Percentiles rank a stretch among this genome's conserved stretches.
Evolutionary conservation across 2,329 filamentous ascomycete species (phyloP).

Genomic region (Aspergillus brunneoviolaceus): DNA sequence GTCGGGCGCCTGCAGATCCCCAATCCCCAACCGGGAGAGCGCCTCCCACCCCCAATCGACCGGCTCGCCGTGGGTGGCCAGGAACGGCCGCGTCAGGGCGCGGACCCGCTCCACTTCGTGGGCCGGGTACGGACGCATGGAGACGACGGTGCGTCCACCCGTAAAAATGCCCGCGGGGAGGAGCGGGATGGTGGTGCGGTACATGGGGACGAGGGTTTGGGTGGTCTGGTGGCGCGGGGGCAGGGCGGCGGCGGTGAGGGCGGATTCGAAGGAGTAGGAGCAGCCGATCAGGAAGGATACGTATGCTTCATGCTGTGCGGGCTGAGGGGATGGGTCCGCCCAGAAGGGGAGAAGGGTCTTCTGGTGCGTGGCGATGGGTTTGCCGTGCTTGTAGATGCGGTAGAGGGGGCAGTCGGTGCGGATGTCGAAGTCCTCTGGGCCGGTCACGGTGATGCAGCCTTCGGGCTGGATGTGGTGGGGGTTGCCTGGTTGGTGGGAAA

Average conservation of each 20-base stretch:
- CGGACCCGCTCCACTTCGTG: constrained; percentile 55
- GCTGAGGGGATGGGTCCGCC: constrained; percentile 35
- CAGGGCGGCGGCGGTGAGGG: constrained; percentile 53
- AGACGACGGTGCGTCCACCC: constrained; percentile 57
- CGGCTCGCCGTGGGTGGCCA: constrained; percentile 62
- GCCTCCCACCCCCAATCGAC: constrained; percentile 66
- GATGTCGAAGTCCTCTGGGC: constrained; percentile 50
- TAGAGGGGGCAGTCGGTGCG: constrained; percentile 59
- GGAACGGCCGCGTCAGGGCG: constrained; percentile 55
- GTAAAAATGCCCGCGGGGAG: constrained; percentile 60
- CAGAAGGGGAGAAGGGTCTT: constrained; percentile 53
- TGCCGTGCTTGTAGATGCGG: constrained; percentile 56
- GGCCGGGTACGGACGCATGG: constrained; percentile 59
- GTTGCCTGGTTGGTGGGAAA: constrained; percentile 42
- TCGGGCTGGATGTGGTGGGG: constrained; percentile 20
- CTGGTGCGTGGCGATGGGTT: constrained; percentile 37
- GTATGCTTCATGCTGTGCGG: constrained; percentile 43
- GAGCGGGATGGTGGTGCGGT: constrained; percentile 57
- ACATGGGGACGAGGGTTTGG: constrained; percentile 58
- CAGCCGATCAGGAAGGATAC: constrained; percentile 65
- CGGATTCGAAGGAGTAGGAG: constrained; percentile 63
- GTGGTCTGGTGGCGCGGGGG: constrained; percentile 47
- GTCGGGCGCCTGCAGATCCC: constrained; percentile 53
- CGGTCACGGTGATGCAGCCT: constrained; percentile 20
- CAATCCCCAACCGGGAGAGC: constrained; percentile 53